Conservation (phyloP, 1,284 basidiomycete genomes). For the Trichosporon sp. region DNA sequence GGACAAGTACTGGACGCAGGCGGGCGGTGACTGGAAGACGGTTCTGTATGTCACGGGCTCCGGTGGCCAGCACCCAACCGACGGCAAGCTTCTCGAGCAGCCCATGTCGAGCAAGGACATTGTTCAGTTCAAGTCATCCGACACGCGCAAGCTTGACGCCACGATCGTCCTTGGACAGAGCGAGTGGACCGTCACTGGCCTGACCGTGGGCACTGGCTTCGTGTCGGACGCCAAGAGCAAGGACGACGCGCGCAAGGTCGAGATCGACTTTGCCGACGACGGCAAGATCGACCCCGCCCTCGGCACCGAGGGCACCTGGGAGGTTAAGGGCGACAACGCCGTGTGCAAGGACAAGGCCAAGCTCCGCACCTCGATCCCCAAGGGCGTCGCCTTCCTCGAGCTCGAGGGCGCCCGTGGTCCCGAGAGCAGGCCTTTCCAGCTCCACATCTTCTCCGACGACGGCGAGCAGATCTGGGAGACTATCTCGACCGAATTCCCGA, state of each 20-base stretch:
- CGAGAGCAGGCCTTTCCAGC: neutral
- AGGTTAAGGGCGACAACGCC: neutral
- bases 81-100: neutral
- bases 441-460: conserved; percentile 90
- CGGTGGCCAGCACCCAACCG: neutral
- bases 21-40: neutral
- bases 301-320: conserved; percentile 1
- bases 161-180: neutral
- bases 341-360: neutral
- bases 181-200: neutral
- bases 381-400: neutral
- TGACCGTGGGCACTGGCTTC: neutral
- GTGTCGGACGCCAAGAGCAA: neutral
- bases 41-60: neutral
- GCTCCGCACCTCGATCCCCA: neutral
- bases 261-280: neutral
- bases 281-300: neutral
- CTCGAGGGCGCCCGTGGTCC: neutral
- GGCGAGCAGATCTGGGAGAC: conserved; percentile 57
- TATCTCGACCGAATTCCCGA: neutral
- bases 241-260: neutral
- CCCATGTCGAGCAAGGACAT: neutral
- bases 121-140: neutral
- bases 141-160: neutral
- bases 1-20: neutral